These are phyloP conservation scores for Lagenidium giganteum DNA, from an alignment of 352 stramenopile genomes.

Conservation along the genomic window DNA sequence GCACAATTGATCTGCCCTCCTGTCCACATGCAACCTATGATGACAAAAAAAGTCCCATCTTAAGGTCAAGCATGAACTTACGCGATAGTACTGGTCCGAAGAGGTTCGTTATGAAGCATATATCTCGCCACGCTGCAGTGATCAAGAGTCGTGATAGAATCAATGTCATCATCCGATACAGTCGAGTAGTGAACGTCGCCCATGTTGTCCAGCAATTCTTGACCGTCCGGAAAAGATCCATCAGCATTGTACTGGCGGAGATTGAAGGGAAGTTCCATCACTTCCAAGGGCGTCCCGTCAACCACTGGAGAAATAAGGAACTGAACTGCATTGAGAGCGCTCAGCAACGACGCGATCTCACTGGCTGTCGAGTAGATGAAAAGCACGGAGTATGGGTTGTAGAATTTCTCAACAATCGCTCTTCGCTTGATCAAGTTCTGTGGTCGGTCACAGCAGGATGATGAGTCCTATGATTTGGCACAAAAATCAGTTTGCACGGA, in stretches of 20 bases:
- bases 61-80: conserved; percentile 23
- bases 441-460: not conserved
- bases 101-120: conserved; percentile 25
- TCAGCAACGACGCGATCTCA: conserved; percentile 52
- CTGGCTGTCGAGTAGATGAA: conserved; percentile 59
- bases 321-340: conserved; percentile 63
- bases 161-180: too few relatives aligned
- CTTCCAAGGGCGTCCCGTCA: too few relatives aligned
- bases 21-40: too few relatives aligned
- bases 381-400: conserved; percentile 46
- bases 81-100: conserved; percentile 38
- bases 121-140: conserved; percentile 50
- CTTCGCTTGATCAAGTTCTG: conserved; percentile 72
- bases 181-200: too few relatives aligned
- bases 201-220: too few relatives aligned
- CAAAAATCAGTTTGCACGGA: conserved; percentile 7
- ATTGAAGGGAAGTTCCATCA: conserved; percentile 50
- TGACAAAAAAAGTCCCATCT: too few relatives aligned
- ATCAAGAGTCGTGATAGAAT: conserved; percentile 46
- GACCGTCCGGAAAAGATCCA: conserved; percentile 28
- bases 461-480: too few relatives aligned
- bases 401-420: conserved; percentile 54
- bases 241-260: conserved; percentile 48
- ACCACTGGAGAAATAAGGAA: conserved; percentile 38
- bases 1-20: too few relatives aligned